These are phyloP conservation scores for Apiotrichum domesticum DNA, from an alignment of 1,284 basidiomycete species.

Conservation along the genomic window DNA sequence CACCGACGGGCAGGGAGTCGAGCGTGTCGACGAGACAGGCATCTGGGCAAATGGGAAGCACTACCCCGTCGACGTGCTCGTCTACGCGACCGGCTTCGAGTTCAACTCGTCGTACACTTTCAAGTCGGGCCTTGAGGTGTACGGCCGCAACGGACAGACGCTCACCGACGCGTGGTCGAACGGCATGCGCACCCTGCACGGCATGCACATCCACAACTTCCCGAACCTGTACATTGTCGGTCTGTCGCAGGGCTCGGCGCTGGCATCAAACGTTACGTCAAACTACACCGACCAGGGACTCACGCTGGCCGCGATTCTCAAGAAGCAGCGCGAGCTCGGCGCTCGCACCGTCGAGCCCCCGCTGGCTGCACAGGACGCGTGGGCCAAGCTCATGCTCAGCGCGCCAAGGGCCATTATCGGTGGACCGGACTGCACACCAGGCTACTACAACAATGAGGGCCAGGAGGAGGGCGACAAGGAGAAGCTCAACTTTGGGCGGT, in stretches of 20 bases:
- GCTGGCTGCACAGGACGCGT: background rate
- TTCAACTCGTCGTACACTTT: constrained; percentile 7
- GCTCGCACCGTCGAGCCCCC: constrained; percentile 1
- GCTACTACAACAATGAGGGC: constrained; percentile 12
- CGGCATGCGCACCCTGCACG: constrained; percentile 11
- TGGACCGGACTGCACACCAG: constrained; percentile 7
- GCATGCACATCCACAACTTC: constrained; percentile 12
- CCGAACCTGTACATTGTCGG: constrained; percentile 15
- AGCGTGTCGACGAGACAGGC: constrained; percentile 10
- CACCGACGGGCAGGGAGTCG: constrained; percentile 13
- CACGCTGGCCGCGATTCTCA: constrained; percentile 6
- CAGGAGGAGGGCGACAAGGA: constrained; percentile 6
- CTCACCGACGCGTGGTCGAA: constrained; percentile 12
- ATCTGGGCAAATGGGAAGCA: constrained; percentile 10
- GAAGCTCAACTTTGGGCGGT: constrained; percentile 4
- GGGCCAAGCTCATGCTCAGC: constrained; percentile 9
- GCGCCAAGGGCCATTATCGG: background rate
- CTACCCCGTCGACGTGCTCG: constrained; percentile 11
- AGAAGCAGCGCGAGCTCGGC: constrained; percentile 7
- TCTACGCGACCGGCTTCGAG: constrained; percentile 17
- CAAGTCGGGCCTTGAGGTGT: constrained; percentile 8
- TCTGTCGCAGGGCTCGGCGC: constrained; percentile 3
- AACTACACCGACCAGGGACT: constrained; percentile 9
- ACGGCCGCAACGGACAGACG: constrained; percentile 5
- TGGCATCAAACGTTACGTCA: constrained; percentile 11